Conservation (phyloP, 1,139 yeast genomes). For the Blastobotrys ciferrii region DNA sequence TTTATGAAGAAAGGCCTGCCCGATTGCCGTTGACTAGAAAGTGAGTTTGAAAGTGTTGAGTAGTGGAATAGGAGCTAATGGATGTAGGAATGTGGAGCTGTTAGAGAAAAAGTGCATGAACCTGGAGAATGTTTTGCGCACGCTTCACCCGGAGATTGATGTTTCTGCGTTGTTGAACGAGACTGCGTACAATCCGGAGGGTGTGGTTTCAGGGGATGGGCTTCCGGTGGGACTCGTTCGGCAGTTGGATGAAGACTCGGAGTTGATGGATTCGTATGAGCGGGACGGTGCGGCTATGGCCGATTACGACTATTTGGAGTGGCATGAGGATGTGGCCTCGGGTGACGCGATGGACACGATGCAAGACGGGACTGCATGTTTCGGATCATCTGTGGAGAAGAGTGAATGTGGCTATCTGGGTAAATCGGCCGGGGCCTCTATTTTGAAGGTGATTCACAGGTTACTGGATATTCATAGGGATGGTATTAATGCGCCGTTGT, state of each 20-base stretch:
- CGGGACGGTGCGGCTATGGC: not conserved
- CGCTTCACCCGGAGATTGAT: conserved; percentile 14
- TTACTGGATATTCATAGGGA: conserved; percentile 10
- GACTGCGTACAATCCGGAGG: not conserved
- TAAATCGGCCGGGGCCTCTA: conserved; percentile 12
- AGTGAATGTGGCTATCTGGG: conserved; percentile 14
- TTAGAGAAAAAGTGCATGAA: conserved; percentile 11
- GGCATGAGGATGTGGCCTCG: conserved; percentile 15
- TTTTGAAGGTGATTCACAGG: conserved; percentile 9
- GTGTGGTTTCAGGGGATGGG: not conserved
- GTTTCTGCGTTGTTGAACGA: conserved; percentile 1
- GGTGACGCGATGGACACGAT: conserved; percentile 7
- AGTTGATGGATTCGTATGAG: not conserved
- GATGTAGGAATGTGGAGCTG: conserved; percentile 10
- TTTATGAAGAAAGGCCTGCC: conserved; percentile 15
- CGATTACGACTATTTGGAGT: conserved; percentile 11
- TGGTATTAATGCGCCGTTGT: conserved; percentile 7
- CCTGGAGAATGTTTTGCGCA: conserved; percentile 12
- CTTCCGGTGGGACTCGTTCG: not conserved
- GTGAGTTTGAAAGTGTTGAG: conserved; percentile 1
- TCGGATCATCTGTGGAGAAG: conserved; percentile 1
- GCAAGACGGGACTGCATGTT: conserved; percentile 13
- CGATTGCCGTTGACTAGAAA: conserved; percentile 15
- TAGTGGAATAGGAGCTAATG: not conserved
- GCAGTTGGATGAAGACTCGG: conserved; percentile 5